Conservation (phyloP, 108 stramenopile species). For the Cyclotella sp. region DNA sequence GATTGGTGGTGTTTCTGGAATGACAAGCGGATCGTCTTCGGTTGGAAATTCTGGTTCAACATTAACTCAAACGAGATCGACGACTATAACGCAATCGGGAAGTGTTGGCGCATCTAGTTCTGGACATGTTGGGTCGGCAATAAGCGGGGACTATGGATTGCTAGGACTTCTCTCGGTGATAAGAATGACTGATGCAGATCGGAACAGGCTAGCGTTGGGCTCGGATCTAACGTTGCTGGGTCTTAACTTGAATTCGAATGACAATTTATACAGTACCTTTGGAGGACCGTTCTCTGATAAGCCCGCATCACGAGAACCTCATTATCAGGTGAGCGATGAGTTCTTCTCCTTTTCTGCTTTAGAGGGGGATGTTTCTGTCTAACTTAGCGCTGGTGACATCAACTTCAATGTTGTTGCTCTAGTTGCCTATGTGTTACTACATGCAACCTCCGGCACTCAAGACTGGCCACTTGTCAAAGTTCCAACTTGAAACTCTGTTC, state of each 20-base stretch:
- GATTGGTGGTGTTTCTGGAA: constrained; percentile 39
- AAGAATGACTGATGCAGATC: constrained; percentile 96
- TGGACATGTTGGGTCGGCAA: constrained; percentile 64
- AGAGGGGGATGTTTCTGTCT: neutral
- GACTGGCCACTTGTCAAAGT: constrained; percentile 92
- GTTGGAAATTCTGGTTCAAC: constrained; percentile 21
- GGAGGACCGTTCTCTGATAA: constrained; percentile 93
- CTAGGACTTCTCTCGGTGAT: constrained; percentile 94
- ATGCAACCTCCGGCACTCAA: constrained; percentile 93
- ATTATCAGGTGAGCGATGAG: constrained; percentile 80
- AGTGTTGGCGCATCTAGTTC: constrained; percentile 41
- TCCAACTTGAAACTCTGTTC: constrained; percentile 97
- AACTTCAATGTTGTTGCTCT: neutral
- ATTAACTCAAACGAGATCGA: constrained; percentile 40
- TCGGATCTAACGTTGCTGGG: constrained; percentile 96
- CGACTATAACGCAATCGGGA: constrained; percentile 41
- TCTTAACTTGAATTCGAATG: constrained; percentile 93
- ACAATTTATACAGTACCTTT: constrained; percentile 93
- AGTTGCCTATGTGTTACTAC: constrained; percentile 95
- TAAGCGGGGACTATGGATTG: constrained; percentile 93
- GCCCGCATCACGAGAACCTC: constrained; percentile 88
- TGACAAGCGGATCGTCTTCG: constrained; percentile 12
- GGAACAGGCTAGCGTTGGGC: constrained; percentile 93
- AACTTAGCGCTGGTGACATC: neutral
- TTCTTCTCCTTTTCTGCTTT: neutral